phyloP scores from a whole-genome alignment of 352 stramenopile species.

The Globisporangium parvum region DNA sequence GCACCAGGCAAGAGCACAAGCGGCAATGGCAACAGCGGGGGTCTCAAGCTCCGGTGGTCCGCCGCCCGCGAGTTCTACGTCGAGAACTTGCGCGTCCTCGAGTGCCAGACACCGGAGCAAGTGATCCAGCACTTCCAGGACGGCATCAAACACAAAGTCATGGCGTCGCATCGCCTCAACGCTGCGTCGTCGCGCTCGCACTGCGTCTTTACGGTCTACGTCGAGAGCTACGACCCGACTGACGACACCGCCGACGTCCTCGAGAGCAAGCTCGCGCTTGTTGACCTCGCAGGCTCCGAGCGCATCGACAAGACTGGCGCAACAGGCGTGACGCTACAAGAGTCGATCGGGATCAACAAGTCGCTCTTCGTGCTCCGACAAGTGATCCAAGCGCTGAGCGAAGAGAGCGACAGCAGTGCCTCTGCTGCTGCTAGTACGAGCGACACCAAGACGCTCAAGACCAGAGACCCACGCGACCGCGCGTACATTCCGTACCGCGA shows the following conservation, averaged over 20 bases:
- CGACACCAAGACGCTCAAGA: neutral
- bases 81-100: constrained; percentile 39
- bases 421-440: neutral
- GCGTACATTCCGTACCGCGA: constrained; percentile 55
- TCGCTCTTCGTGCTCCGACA: constrained; percentile 54
- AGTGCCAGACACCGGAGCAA: constrained; percentile 34
- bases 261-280: constrained; percentile 47
- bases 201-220: constrained; percentile 51
- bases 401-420: constrained; percentile 17
- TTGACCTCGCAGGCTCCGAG: constrained; percentile 61
- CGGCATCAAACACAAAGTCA: constrained; percentile 55
- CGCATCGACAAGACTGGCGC: constrained; percentile 52
- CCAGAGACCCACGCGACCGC: constrained; percentile 1
- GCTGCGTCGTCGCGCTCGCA: constrained; percentile 45
- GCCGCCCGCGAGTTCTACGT: constrained; percentile 52
- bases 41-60: constrained; percentile 42
- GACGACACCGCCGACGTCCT: constrained; percentile 28
- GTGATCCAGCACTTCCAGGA: constrained; percentile 46
- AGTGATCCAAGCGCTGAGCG: constrained; percentile 49
- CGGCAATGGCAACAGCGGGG: constrained; percentile 6
- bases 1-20: neutral
- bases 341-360: constrained; percentile 63
- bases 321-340: constrained; percentile 41
- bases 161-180: constrained; percentile 55
- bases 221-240: constrained; percentile 35